Base-by-base conservation (phyloP, 2,329 filamentous ascomycete genomes). In the Alternaria brassicicola region DNA sequence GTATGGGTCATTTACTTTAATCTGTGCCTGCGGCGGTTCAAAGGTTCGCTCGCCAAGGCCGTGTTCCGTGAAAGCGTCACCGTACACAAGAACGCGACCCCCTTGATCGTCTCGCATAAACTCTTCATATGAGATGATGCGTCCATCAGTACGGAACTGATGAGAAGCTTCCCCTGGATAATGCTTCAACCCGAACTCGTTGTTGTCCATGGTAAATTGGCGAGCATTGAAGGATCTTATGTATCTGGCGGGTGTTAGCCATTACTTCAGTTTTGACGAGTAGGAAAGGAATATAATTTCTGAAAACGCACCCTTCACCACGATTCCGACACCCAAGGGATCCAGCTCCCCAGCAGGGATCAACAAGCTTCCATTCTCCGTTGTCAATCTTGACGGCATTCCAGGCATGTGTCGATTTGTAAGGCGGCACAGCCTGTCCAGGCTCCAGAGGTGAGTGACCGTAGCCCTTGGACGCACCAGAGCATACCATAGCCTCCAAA, bases 301-400 rank as follows among this genome's bases (percentile, higher is more conserved):
- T n/a, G 19, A 21, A 45, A 19, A 84, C 85, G 78, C 92, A 98
- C 52, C 67, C 66, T 57, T 68, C 65, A 31, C 66, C 65, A 33
- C 57, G 62, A 12, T 62, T 63, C 25, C 53, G 63, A 26, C 66
- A 70, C 5, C 69, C 66, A 8, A 96, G 78, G 61, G 86, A 82
- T 2, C 94, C 94, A 0, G 94, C 92, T 36, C 95, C 95, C 95
- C 95, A 99, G 74, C 94, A 98, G 0, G 90, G 79, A 71, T 99
- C 95, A 47, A 98, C 80, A 1, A 98, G 84, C 78, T 97, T 97
- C 94, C 94, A 98, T 64, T 88, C 86, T 2, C 91, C 92, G 25
- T 88, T 86, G 68, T 98, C 94, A 57, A 98, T 92, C 50, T 87
- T 85, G 6, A 97, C 92, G 0, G 91, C 93, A 71, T 97, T 97